Base-by-base conservation (phyloP, 306 rosid genomes). In the Neltuma alba region DNA sequence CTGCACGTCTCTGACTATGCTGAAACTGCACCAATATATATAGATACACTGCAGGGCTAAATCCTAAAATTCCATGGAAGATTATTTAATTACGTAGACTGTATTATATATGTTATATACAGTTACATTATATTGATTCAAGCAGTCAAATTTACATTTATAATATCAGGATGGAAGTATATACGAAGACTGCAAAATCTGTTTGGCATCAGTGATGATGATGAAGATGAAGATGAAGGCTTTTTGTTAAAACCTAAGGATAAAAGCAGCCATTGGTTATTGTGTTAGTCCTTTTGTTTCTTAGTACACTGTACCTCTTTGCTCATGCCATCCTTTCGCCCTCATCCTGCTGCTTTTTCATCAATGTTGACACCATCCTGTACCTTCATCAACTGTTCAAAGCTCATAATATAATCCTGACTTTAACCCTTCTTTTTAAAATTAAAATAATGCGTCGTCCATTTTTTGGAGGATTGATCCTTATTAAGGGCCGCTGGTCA, bases 231-330 rank as follows among this genome's bases (percentile, higher is more conserved):
- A 0, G 30, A 15, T 15, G 61, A 54, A 54, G 25, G 27, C 63
- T n/a, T 72, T 27, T 20, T 3, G 7, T 27, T 18, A 9, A 9
- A 20, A 18, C 4, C 5, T 6, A 20, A 18, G 57, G 60, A 63
- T 12, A 57, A 25, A 25, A 11, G 64, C 64, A 7, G 18, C 54
- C 57, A 21, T 50, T 31, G 64, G 60, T 16, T 33, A 0, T 33
- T n/a, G 76, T 33, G 76, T 50, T 72, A 25, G 31, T 5, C 31
- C 61, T 72, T 31, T 50, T 50, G 76, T 11, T 50, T 20, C 57
- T 50, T 48, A 14, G 55, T 2, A 1, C 40, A 48, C 10, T 48
- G 23, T 20, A 1, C 9, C 7, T 20, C 9, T 37, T 37, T 37
- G 10, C 58, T 7, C 6, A 2, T 54, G 0, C 21, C 61, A 0